These are phyloP conservation scores for Dissophora globulifera DNA, from an alignment of 192 early-diverging fungal species.

Conservation along the genomic window DNA sequence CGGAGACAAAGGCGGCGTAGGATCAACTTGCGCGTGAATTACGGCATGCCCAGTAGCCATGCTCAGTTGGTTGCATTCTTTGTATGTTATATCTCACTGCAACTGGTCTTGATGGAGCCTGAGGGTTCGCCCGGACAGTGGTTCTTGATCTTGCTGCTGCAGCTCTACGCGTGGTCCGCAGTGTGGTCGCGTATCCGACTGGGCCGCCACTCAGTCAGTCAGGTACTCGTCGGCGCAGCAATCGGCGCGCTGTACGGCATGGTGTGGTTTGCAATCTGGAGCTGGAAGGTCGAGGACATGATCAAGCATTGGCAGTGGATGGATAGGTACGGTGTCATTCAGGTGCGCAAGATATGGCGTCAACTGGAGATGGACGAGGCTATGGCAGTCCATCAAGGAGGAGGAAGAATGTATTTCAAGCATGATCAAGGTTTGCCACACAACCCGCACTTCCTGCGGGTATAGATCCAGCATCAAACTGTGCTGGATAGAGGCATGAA, in stretches of 20 bases:
- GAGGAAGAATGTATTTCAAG: slow-evolving; percentile 43
- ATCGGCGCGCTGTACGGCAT: slow-evolving; percentile 45
- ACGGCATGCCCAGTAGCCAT: slow-evolving; percentile 82
- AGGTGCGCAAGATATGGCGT: slow-evolving; percentile 49
- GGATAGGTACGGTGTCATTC: slow-evolving; percentile 51
- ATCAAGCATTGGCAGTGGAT: slow-evolving; percentile 55
- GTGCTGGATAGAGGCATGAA: no score
- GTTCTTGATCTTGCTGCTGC: slow-evolving; percentile 47
- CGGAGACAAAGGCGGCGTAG: slow-evolving; percentile 41
- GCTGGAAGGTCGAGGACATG: slow-evolving; percentile 51
- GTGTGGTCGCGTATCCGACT: slow-evolving; percentile 57
- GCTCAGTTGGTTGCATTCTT: slow-evolving; percentile 77
- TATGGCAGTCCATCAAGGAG: slow-evolving; percentile 21
- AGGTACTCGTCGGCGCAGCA: slow-evolving; percentile 50
- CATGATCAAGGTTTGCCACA: slow-evolving; percentile 26
- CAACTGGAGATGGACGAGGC: slow-evolving; percentile 48
- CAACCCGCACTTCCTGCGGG: slow-evolving; percentile 14
- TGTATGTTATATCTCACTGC: slow-evolving; percentile 59
- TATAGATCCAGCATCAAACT: not conserved
- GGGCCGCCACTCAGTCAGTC: slow-evolving; percentile 45
- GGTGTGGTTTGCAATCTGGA: slow-evolving; percentile 52
- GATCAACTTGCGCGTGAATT: slow-evolving; percentile 54
- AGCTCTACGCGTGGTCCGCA: slow-evolving; percentile 49
- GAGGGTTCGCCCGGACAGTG: slow-evolving; percentile 45
- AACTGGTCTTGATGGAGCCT: slow-evolving; percentile 50